Evolutionary conservation across 495 filamentous ascomycete species (phyloP).

Genomic region (Evansstolkia leycettana): DNA sequence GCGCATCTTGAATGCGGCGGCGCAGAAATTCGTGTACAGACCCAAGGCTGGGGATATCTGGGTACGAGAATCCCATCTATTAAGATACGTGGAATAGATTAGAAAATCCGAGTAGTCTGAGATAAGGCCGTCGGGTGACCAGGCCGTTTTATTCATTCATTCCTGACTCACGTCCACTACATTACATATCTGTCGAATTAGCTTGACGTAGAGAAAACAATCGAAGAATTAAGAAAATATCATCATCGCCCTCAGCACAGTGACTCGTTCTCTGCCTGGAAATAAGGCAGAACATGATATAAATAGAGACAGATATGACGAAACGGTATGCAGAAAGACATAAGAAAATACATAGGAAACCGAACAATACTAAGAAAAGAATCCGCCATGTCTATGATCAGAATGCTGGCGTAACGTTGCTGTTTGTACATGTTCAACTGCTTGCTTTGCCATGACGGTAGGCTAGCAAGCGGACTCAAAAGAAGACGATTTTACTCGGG

Average conservation of each 20-base stretch:
- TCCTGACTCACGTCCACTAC: background rate
- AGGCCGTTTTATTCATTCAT: background rate
- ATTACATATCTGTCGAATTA: conserved; percentile 3
- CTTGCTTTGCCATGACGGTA: too few relatives aligned
- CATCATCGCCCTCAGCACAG: conserved; percentile 11
- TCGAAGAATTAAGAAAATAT: conserved; percentile 1
- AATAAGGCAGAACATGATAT: conserved; percentile 4
- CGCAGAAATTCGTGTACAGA: too few relatives aligned
- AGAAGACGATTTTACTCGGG: conserved; percentile 33
- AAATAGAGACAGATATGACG: conserved; percentile 3
- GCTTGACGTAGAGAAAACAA: background rate
- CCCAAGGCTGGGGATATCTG: too few relatives aligned
- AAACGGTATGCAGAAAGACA: conserved; percentile 11
- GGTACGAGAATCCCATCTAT: too few relatives aligned
- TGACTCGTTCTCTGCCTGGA: conserved; percentile 10
- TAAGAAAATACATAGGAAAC: conserved; percentile 1
- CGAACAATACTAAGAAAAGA: conserved; percentile 2
- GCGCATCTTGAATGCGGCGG: too few relatives aligned
- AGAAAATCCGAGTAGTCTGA: too few relatives aligned
- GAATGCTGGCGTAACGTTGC: too few relatives aligned
- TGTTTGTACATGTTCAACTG: too few relatives aligned
- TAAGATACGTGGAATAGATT: too few relatives aligned
- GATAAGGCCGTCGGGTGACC: too few relatives aligned
- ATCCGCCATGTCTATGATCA: conserved; percentile 7
- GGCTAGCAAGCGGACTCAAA: background rate